phyloP scores from a whole-genome alignment of 2,329 filamentous ascomycete genomes.

The Ceratocystis ficicola region DNA sequence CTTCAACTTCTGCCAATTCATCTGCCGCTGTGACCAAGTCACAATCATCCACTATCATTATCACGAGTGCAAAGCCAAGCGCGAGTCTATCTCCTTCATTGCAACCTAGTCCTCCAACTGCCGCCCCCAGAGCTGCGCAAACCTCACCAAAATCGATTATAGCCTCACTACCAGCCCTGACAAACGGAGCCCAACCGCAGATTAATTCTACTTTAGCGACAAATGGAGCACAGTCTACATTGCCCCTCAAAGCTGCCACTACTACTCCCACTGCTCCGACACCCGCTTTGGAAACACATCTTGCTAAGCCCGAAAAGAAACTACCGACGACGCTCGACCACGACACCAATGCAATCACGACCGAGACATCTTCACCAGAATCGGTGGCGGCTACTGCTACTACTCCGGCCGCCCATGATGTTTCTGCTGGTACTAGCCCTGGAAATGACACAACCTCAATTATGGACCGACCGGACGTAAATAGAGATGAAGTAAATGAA shows the following conservation, averaged over 20 bases:
- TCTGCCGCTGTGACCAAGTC: not conserved
- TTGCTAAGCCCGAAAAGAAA: not conserved
- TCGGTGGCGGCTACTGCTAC: conserved; percentile 64
- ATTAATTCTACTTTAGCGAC: not conserved
- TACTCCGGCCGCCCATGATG: conserved; percentile 56
- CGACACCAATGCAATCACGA: conserved; percentile 19
- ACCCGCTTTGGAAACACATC: not conserved
- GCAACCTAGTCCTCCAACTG: not conserved
- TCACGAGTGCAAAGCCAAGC: not conserved
- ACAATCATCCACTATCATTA: not conserved
- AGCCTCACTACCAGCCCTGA: not conserved
- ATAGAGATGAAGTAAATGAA: conserved; percentile 24
- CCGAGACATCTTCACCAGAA: conserved; percentile 38
- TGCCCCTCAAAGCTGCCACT: not conserved
- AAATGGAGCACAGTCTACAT: not conserved
- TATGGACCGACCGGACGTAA: conserved; percentile 3
- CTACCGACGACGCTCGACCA: not conserved
- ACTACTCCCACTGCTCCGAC: not conserved
- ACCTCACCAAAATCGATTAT: not conserved
- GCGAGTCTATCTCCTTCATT: not conserved
- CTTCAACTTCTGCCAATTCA: not conserved
- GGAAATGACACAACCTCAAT: conserved; percentile 43
- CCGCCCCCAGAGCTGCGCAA: not conserved
- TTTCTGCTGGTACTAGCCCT: conserved; percentile 62
- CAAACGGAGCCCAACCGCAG: not conserved